These are phyloP conservation scores for Capsella bursapastoris DNA, from an alignment of 345 rosid genomes.

Conservation along the genomic window DNA sequence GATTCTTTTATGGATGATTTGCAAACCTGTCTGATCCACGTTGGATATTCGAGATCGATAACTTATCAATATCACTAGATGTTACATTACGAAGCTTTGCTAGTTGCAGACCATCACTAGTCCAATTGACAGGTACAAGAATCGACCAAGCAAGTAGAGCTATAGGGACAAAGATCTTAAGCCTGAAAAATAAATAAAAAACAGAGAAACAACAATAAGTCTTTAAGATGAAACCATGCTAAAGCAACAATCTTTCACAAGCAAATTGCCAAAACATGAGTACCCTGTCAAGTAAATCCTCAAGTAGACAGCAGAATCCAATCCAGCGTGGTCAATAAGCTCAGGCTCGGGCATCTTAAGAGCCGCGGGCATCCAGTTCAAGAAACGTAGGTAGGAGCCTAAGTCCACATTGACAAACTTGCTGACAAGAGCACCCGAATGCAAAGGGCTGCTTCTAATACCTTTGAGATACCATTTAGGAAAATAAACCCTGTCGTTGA, in stretches of 20 bases:
- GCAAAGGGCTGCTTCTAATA: slow-evolving; percentile 70
- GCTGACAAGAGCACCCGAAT: slow-evolving; percentile 58
- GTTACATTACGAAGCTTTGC: slow-evolving; percentile 62
- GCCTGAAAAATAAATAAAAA: slow-evolving; percentile 48
- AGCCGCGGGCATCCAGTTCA: slow-evolving; percentile 96
- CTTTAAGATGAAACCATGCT: background rate
- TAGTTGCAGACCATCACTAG: slow-evolving; percentile 57
- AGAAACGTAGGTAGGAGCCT: slow-evolving; percentile 67
- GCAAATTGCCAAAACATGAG: background rate
- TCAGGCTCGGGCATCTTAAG: slow-evolving; percentile 91
- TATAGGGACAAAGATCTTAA: slow-evolving; percentile 86
- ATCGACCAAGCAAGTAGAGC: slow-evolving; percentile 76
- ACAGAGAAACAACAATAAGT: background rate
- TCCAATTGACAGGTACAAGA: slow-evolving; percentile 87
- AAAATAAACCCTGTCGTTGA: slow-evolving; percentile 92
- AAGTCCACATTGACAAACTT: slow-evolving; percentile 82
- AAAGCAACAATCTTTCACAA: slow-evolving; percentile 22
- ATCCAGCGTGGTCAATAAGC: slow-evolving; percentile 93
- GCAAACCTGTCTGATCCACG: slow-evolving; percentile 65
- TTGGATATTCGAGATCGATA: slow-evolving; percentile 84
- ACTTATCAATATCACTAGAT: slow-evolving; percentile 84
- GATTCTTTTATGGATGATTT: background rate
- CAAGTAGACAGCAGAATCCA: slow-evolving; percentile 94
- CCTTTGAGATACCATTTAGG: slow-evolving; percentile 98
- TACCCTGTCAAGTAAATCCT: slow-evolving; percentile 95